Evolutionary conservation across 192 early-diverging fungal species (phyloP).

Genomic region (Coemansia sp.): DNA sequence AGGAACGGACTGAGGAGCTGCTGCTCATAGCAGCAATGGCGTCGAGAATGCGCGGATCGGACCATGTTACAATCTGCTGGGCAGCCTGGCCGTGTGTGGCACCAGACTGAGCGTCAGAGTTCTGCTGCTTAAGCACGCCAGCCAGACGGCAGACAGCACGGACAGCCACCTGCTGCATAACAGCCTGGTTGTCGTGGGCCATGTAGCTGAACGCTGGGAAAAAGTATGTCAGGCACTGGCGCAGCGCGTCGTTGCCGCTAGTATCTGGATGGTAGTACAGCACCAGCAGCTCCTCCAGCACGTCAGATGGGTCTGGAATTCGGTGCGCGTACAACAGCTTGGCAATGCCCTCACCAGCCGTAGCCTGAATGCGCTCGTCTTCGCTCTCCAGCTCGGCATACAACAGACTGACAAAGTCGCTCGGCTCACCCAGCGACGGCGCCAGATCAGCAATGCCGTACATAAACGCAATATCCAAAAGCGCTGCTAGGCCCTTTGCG

Average conservation of each 20-base stretch:
- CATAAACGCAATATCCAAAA: constrained; percentile 54
- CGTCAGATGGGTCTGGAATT: constrained; percentile 45
- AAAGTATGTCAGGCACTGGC: constrained; percentile 89
- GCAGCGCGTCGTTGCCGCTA: constrained; percentile 62
- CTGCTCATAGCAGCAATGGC: constrained; percentile 40
- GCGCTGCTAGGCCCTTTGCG: constrained; percentile 68
- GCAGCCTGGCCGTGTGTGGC: constrained; percentile 60
- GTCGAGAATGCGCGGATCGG: constrained; percentile 68
- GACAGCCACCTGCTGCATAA: constrained; percentile 62
- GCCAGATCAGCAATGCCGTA: constrained; percentile 54
- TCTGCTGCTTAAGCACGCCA: constrained; percentile 40
- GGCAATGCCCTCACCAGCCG: constrained; percentile 74
- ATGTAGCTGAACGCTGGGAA: constrained; percentile 83
- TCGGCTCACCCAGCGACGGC: constrained; percentile 36
- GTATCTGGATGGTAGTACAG: constrained; percentile 81
- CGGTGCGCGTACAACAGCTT: constrained; percentile 66
- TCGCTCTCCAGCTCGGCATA: constrained; percentile 61
- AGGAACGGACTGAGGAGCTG: not conserved
- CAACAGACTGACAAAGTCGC: constrained; percentile 53
- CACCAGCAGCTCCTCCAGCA: constrained; percentile 70
- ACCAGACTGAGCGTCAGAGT: constrained; percentile 20
- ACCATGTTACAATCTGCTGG: constrained; percentile 77
- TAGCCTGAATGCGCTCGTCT: constrained; percentile 62
- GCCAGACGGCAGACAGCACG: constrained; percentile 33
- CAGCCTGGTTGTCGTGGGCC: constrained; percentile 66